Percentiles rank a stretch among this genome's conserved stretches.
phyloP scores from a whole-genome alignment of 2,329 filamentous ascomycete species.

The Blumeriella jaapii region DNA sequence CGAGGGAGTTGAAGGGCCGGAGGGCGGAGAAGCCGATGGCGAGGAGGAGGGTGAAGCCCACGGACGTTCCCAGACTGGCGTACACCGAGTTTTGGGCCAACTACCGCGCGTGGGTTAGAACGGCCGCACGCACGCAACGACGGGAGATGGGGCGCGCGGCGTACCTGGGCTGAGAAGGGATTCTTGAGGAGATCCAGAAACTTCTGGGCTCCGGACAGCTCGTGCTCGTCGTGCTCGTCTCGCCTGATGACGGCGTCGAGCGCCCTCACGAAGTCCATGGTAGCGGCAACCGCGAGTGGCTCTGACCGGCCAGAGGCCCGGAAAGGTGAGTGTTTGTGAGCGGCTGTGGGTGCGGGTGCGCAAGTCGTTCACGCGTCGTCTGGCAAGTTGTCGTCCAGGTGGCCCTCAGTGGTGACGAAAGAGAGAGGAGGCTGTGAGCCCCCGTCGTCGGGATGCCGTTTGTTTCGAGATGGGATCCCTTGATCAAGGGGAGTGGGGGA shows the following conservation, averaged over 20 bases:
- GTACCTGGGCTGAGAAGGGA: slow-evolving; percentile 19
- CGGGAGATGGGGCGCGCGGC: background rate
- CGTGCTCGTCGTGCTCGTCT: slow-evolving; percentile 8
- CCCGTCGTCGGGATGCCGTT: too few species aligned
- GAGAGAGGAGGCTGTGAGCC: too few species aligned
- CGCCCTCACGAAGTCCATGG: slow-evolving; percentile 14
- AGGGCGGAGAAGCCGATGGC: slow-evolving; percentile 77
- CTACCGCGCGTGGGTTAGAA: slow-evolving; percentile 17
- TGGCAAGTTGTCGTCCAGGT: too few species aligned
- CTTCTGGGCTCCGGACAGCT: slow-evolving; percentile 17
- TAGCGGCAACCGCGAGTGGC: slow-evolving; percentile 18
- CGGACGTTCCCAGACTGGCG: slow-evolving; percentile 68
- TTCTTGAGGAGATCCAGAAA: slow-evolving; percentile 24
- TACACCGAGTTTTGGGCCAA: slow-evolving; percentile 48
- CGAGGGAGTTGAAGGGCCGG: slow-evolving; percentile 79
- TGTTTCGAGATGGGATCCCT: too few species aligned
- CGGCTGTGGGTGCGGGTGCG: too few species aligned
- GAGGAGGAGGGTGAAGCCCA: slow-evolving; percentile 63
- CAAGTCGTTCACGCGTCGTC: too few species aligned
- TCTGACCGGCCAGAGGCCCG: slow-evolving; percentile 25
- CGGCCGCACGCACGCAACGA: too few species aligned
- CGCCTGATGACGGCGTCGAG: slow-evolving; percentile 14
- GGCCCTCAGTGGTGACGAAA: too few species aligned
- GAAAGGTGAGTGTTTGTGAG: slow-evolving; percentile 7
- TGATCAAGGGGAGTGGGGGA: too few species aligned